Conservation (phyloP, 1,284 basidiomycete genomes). For the Fistulinella cinereoalba region DNA sequence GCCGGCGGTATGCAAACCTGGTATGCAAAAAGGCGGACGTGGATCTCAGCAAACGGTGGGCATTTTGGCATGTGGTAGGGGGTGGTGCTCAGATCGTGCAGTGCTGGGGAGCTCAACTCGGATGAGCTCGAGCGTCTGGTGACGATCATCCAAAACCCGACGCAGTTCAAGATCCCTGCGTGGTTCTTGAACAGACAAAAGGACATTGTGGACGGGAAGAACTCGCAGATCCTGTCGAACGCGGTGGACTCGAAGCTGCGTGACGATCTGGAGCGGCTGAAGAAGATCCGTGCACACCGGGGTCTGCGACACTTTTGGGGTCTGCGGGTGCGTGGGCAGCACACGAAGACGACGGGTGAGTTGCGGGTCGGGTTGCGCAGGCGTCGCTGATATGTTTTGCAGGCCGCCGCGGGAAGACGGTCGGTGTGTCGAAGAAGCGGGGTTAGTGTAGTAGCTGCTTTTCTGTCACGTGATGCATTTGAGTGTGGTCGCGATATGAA, state of each 20-base stretch:
- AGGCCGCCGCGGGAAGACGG: conserved; percentile 89
- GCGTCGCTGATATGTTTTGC: conserved; percentile 4
- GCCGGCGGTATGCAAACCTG: conserved; percentile 97
- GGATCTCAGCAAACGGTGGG: conserved; percentile 96
- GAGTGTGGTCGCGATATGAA: no score
- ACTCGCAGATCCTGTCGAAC: conserved; percentile 96
- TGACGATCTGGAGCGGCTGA: conserved; percentile 97
- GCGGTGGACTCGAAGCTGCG: conserved; percentile 97
- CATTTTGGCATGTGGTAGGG: conserved; percentile 11
- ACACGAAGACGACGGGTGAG: conserved; percentile 98
- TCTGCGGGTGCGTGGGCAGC: conserved; percentile 93
- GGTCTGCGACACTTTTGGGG: conserved; percentile 98
- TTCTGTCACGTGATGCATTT: conserved; percentile 25
- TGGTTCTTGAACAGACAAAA: conserved; percentile 99
- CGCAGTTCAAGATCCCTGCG: conserved; percentile 98
- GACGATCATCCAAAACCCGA: conserved; percentile 99
- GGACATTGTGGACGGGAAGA: conserved; percentile 97
- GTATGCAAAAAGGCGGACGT: conserved; percentile 99
- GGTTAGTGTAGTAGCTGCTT: conserved; percentile 47
- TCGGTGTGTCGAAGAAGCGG: conserved; percentile 92
- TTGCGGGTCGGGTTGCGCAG: conserved; percentile 9
- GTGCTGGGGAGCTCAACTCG: conserved; percentile 92
- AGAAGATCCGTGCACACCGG: conserved; percentile 99
- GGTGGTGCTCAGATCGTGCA: conserved; percentile 30
- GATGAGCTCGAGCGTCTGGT: conserved; percentile 98